Evolutionary conservation across 1,139 yeast genomes (phyloP).

Genomic region (Wickerhamomyces sp.): DNA sequence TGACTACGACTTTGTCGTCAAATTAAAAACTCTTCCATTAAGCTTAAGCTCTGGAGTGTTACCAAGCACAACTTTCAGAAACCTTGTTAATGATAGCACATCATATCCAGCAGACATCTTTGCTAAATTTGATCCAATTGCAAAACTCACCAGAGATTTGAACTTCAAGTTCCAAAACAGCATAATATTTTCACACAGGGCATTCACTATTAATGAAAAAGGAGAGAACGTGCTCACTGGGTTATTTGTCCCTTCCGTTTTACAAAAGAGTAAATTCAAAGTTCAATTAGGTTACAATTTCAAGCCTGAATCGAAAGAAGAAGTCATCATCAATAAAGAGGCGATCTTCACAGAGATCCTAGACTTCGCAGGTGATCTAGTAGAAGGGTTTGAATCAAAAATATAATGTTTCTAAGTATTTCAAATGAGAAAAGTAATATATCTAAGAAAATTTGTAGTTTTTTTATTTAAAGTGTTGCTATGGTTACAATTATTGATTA

Average conservation of each 20-base stretch:
- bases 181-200: constrained; percentile 57
- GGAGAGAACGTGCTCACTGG: constrained; percentile 69
- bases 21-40: constrained; percentile 46
- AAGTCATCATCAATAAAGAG: constrained; percentile 67
- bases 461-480: too few relatives aligned
- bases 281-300: constrained; percentile 77
- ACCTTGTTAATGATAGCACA: constrained; percentile 38
- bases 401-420: too few relatives aligned
- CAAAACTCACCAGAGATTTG: constrained; percentile 50
- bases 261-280: constrained; percentile 58
- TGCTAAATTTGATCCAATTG: constrained; percentile 51
- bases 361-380: constrained; percentile 70
- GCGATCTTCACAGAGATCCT: constrained; percentile 71
- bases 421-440: too few relatives aligned
- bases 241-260: constrained; percentile 64
- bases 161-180: constrained; percentile 48
- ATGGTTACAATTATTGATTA: too few relatives aligned
- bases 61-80: constrained; percentile 52
- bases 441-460: neutral
- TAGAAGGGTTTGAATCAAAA: constrained; percentile 25
- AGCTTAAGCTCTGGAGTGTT: constrained; percentile 51
- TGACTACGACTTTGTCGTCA: constrained; percentile 79
- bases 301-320: constrained; percentile 52
- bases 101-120: constrained; percentile 30
- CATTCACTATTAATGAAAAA: constrained; percentile 46